Evolutionary conservation across 768 basidiomycete species (phyloP).

Genomic region (Mycena alexandri): DNA sequence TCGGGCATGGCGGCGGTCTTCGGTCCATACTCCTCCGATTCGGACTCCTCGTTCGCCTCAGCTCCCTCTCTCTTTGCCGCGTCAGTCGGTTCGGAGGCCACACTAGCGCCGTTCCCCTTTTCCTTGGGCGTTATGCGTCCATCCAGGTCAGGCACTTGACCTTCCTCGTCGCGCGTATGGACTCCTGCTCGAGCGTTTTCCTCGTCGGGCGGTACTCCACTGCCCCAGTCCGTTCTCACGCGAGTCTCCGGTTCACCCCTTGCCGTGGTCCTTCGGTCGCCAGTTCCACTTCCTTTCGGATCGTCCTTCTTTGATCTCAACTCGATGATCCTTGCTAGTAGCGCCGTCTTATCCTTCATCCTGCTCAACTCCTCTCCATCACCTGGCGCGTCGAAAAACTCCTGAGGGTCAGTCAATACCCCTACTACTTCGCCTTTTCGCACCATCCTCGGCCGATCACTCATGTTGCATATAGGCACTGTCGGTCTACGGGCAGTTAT

Average conservation of each 20-base stretch:
- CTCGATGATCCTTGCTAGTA: neutral
- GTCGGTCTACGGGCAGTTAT: neutral
- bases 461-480: neutral
- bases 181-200: too few species aligned
- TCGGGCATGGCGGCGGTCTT: conserved; percentile 18
- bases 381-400: neutral
- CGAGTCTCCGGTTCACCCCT: neutral
- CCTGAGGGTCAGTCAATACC: neutral
- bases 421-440: neutral
- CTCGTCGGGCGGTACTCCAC: too few species aligned
- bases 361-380: neutral
- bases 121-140: too few species aligned
- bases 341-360: neutral
- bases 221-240: neutral
- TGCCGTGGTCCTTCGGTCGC: too few species aligned
- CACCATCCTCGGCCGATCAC: neutral
- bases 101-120: too few species aligned
- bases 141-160: too few species aligned
- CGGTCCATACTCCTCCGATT: conserved; percentile 9
- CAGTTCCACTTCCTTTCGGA: too few species aligned
- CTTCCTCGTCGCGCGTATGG: too few species aligned
- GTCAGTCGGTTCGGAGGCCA: too few species aligned
- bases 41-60: neutral
- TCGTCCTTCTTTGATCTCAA: neutral
- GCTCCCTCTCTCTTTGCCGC: too few species aligned